A percentile compares a stretch with the other conserved stretches of the same genome.
Conservation (phyloP, 768 basidiomycete genomes). For the Trametes meyenii region DNA sequence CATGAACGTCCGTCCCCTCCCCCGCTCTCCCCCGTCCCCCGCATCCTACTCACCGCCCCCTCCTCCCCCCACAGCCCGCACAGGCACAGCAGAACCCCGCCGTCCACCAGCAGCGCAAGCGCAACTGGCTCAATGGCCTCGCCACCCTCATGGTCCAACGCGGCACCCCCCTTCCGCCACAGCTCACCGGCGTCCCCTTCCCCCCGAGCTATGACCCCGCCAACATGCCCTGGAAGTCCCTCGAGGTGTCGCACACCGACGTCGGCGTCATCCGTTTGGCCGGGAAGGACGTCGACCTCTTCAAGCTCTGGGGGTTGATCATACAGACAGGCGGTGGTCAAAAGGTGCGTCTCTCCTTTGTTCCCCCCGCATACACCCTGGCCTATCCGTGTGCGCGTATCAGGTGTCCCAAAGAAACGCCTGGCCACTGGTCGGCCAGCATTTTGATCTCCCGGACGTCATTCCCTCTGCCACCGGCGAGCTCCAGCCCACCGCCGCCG, state of each 20-base stretch:
- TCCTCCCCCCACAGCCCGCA: conserved; percentile 39
- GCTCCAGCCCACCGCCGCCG: conserved; percentile 47
- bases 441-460: conserved; percentile 43
- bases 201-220: conserved; percentile 62
- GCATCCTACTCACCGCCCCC: conserved; percentile 35
- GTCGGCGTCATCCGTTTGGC: conserved; percentile 67
- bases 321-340: conserved; percentile 60
- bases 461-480: conserved; percentile 35
- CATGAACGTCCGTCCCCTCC: conserved; percentile 34
- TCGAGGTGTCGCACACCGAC: conserved; percentile 62
- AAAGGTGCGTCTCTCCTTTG: conserved; percentile 47
- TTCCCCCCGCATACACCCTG: conserved; percentile 4
- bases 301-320: conserved; percentile 70
- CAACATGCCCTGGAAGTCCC: conserved; percentile 62
- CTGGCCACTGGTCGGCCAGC: conserved; percentile 58
- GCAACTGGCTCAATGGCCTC: conserved; percentile 61
- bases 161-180: conserved; percentile 72
- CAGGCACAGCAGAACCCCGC: conserved; percentile 20
- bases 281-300: conserved; percentile 77
- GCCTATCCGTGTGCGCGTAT: neutral
- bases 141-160: conserved; percentile 60
- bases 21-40: conserved; percentile 7
- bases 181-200: conserved; percentile 62
- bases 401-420: conserved; percentile 44
- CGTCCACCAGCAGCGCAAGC: conserved; percentile 53